Percentiles rank a stretch among this genome's conserved stretches.
These are phyloP conservation scores for Paecilomyces fulvus DNA, from an alignment of 2,329 filamentous ascomycete species.

Conservation along the genomic window DNA sequence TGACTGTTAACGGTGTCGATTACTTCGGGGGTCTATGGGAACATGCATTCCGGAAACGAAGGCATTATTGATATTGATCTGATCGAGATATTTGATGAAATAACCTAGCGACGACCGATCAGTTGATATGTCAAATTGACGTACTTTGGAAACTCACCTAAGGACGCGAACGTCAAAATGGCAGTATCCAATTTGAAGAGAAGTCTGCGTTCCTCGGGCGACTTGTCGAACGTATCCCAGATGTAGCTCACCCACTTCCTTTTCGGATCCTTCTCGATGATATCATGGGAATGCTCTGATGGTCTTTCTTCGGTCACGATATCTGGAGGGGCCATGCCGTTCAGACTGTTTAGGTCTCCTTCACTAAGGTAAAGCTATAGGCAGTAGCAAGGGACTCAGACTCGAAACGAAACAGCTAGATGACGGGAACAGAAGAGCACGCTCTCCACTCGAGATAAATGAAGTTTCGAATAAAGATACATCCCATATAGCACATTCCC, in stretches of 20 bases:
- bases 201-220: conserved; percentile 40
- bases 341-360: background rate
- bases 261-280: conserved; percentile 19
- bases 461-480: background rate
- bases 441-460: background rate
- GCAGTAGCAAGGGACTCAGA: background rate
- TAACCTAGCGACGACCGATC: conserved; percentile 28
- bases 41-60: conserved; percentile 41
- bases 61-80: conserved; percentile 39
- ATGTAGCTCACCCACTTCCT: conserved; percentile 42
- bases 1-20: background rate
- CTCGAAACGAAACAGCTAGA: background rate
- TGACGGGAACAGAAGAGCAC: background rate
- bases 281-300: conserved; percentile 2
- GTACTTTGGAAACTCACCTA: conserved; percentile 19
- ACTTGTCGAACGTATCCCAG: conserved; percentile 47
- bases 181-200: conserved; percentile 43
- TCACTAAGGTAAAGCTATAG: background rate
- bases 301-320: conserved; percentile 5
- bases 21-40: background rate
- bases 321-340: conserved; percentile 10
- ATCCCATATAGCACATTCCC: background rate
- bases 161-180: conserved; percentile 40
- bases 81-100: conserved; percentile 44
- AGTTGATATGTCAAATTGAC: background rate